Evolutionary conservation across 306 rosid species (phyloP), one percentile per base, ranked within the genome.

Genomic region (Sicyos edulis): DNA sequence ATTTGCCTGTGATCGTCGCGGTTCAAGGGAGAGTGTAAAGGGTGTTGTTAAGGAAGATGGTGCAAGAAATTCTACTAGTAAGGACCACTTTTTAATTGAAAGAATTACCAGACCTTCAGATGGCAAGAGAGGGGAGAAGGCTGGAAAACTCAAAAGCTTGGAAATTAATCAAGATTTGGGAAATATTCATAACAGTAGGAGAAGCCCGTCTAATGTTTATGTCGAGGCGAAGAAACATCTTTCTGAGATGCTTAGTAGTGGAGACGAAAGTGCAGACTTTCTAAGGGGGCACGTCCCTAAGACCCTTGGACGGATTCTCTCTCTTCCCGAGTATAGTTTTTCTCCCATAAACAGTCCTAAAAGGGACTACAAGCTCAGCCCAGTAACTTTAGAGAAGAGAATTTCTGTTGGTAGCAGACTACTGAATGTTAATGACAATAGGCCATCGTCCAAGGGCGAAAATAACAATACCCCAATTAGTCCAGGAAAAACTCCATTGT

Each of bases 201-300:
- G 81, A 77, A 82, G 82, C 80, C 82, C 78, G 55, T 83, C 96
- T 67, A 85, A 81, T 77, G 80, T 91, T 79, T 91, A 91, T 58
- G 50, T 72, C 17, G 96, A 95, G 85, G 99, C 99, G 67, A 91
- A 82, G 87, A 95, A 85, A 78, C 96, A 91, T 84, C 78, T 91
- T 7, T 77, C 75, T 34, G 96, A 91, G 77, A 82, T 87, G 83
- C 71, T 89, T 67, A 79, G 86, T 73, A 80, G 74, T 65, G 96
- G 85, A 75, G 92, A 91, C 7, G 95, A 83, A 54, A 78, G 72
- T 73, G 74, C 59, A 26, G 88, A 87, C 64, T 70, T 82, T 72
- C 80, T 91, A 19, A 81, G 85, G 74, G 87, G 80, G 74, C 85
- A 86, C 11, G 71, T 70, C 37, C 87, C 97, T n/a, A 87, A 85